phyloP scores from a whole-genome alignment of 2,329 filamentous ascomycete species.

The Elsinoe necatrix region DNA sequence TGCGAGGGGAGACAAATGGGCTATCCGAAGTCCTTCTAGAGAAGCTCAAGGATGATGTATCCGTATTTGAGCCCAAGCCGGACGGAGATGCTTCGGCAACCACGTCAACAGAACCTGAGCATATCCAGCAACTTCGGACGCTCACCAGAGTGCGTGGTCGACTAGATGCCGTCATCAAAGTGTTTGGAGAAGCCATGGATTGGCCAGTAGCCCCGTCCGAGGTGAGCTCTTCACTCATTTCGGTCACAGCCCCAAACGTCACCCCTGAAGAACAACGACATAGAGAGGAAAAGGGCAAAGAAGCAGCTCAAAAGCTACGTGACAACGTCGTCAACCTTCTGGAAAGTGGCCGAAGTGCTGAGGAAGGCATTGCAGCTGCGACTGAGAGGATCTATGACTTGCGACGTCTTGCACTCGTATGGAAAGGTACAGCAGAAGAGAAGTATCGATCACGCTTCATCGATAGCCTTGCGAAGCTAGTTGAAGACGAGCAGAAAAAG shows the following conservation, averaged over 20 bases:
- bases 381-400: conserved; percentile 66
- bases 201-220: conserved; percentile 88
- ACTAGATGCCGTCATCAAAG: conserved; percentile 82
- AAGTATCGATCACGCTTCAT: conserved; percentile 75
- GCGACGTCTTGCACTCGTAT: conserved; percentile 67
- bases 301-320: conserved; percentile 61
- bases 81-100: conserved; percentile 31
- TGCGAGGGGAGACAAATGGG: conserved; percentile 80
- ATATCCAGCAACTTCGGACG: conserved; percentile 71
- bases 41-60: conserved; percentile 61
- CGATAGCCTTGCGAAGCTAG: conserved; percentile 68
- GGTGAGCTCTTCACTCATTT: conserved; percentile 79
- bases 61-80: conserved; percentile 56
- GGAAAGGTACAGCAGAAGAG: conserved; percentile 94
- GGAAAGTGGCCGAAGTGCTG: conserved; percentile 45
- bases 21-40: conserved; percentile 71
- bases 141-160: conserved; percentile 72
- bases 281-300: conserved; percentile 78
- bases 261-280: conserved; percentile 49
- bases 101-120: conserved; percentile 43
- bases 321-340: conserved; percentile 65
- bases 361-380: conserved; percentile 65
- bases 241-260: conserved; percentile 76
- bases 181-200: conserved; percentile 91
- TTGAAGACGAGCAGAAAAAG: conserved; percentile 59